Base-by-base conservation (phyloP, 2,329 filamentous ascomycete species). In the Talaromyces albobiverticillius region DNA sequence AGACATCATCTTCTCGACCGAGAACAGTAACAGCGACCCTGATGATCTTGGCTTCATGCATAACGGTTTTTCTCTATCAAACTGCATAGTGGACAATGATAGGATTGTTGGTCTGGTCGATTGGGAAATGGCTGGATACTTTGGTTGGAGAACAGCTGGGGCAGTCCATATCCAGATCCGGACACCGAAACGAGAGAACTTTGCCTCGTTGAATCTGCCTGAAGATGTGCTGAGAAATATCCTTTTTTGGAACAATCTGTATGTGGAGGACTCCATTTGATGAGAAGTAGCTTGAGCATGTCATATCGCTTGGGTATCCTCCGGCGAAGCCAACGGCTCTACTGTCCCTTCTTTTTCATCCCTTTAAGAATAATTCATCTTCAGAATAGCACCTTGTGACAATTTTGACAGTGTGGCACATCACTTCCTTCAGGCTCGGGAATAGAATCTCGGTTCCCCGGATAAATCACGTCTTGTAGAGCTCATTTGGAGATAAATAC, bases 71-170 rank as follows among this genome's bases (percentile, higher is more conserved):
- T 67, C 60, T n/a, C 9, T 46, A 29, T 73, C 69, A 2, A 74
- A 74, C 56, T 63, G 54, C 54, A 74, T 74, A 29, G 71, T 76
- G 4, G 59, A 74, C 38, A 58, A 71, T 50, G 69, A 66, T 55
- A 71, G 54, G 56, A 71, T 76, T 40, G 67, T 74, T 1, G 73
- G 67, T 4, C 59, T 76, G 20, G 55, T 73, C 53, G 70, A 75
- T 52, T 76, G 71, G 71, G 73, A 75, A 60, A 75, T 75, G 71
- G 71, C 72, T 38, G 72, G 72, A 1, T 73, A 55, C 38, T 65
- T 66, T 54, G 63, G 65, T 4, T 67, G 62, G 65, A 65, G 61
- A 45, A 60, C 59, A 0, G 64, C 63, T 7, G 59, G 56, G 13
- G 31, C 31, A 34, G 31, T 34, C 13, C 31, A 34, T 34, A n/a